Percentiles rank a stretch among this genome's conserved stretches.
Conservation (phyloP, 2,329 filamentous ascomycete genomes). For the Paramyrothecium sp. region DNA sequence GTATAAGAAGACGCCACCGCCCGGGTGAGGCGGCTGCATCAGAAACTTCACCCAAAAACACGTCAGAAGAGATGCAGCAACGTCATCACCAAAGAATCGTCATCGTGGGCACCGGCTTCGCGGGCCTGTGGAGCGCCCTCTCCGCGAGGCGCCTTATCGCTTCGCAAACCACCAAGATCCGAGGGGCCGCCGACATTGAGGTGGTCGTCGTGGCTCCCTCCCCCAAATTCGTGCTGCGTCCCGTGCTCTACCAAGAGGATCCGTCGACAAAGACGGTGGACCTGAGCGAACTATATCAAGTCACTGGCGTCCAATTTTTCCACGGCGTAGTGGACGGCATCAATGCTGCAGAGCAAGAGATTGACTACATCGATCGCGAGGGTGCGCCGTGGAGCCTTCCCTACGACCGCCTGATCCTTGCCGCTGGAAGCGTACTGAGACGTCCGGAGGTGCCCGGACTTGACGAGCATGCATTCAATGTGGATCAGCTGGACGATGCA, state of each 20-base stretch:
- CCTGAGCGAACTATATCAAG: conserved; percentile 18
- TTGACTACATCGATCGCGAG: conserved; percentile 9
- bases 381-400: not conserved
- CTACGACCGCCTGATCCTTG: conserved; percentile 33
- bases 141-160: conserved; percentile 25
- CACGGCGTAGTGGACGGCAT: conserved; percentile 18
- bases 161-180: conserved; percentile 2
- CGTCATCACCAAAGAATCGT: not conserved
- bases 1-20: not conserved
- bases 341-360: conserved; percentile 7
- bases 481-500: conserved; percentile 27
- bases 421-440: conserved; percentile 30
- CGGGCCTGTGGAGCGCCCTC: conserved; percentile 27
- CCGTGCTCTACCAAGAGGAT: conserved; percentile 31
- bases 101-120: conserved; percentile 1
- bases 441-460: conserved; percentile 25
- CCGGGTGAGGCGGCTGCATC: no score
- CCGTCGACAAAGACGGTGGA: conserved; percentile 16
- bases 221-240: conserved; percentile 25
- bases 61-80: not conserved
- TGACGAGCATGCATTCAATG: conserved; percentile 28
- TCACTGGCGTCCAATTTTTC: conserved; percentile 21
- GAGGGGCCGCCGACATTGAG: conserved; percentile 12
- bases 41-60: no score
- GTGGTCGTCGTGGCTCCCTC: conserved; percentile 31